Evolutionary conservation across 2,329 filamentous ascomycete genomes (phyloP).

Genomic region (Colletotrichum sp.): DNA sequence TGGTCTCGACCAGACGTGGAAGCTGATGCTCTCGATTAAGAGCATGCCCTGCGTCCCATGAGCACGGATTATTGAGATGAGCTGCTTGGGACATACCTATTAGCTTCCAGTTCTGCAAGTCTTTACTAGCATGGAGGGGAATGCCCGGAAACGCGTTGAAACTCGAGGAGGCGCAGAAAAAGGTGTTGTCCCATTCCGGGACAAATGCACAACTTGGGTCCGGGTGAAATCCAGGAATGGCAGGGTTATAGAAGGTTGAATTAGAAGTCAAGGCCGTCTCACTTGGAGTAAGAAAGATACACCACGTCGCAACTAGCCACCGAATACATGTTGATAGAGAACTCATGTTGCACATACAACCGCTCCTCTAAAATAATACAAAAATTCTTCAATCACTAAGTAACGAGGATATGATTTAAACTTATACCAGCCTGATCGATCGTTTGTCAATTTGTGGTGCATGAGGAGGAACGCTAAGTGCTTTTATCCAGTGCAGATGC

Average conservation of each 20-base stretch:
- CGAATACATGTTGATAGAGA: too few relatives aligned
- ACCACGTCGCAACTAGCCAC: neutral
- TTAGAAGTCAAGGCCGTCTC: slow-evolving; percentile 5
- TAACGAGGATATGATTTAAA: neutral
- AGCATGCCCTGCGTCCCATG: slow-evolving; percentile 35
- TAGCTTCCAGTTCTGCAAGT: slow-evolving; percentile 55
- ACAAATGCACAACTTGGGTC: slow-evolving; percentile 51
- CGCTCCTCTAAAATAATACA: neutral
- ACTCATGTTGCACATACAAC: neutral
- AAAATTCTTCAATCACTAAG: neutral
- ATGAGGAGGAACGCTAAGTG: neutral
- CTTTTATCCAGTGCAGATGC: neutral
- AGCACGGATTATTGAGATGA: neutral
- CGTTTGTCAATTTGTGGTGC: too few relatives aligned
- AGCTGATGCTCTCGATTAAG: slow-evolving; percentile 47
- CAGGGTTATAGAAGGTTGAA: slow-evolving; percentile 43
- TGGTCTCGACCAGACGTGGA: slow-evolving; percentile 30
- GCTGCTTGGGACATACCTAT: neutral
- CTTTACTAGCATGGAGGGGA: slow-evolving; percentile 56
- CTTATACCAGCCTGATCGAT: neutral
- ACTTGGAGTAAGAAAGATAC: neutral
- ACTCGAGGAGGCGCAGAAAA: slow-evolving; percentile 56
- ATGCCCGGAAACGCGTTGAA: slow-evolving; percentile 59
- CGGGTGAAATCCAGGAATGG: slow-evolving; percentile 54
- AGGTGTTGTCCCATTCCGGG: slow-evolving; percentile 42